phyloP scores from a whole-genome alignment of 2,329 filamentous ascomycete species.

The Hypoxylon sp. region DNA sequence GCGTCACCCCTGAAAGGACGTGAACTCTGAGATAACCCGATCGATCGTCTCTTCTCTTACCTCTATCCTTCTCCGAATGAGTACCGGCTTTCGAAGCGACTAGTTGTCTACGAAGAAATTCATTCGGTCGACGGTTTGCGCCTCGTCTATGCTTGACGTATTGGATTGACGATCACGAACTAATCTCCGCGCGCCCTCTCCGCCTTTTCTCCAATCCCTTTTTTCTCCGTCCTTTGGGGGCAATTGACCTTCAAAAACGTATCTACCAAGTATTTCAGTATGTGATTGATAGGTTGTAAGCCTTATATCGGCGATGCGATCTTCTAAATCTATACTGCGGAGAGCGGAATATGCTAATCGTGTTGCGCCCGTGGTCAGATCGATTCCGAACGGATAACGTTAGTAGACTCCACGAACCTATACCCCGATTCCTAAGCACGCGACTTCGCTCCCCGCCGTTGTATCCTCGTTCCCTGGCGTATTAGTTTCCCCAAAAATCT shows the following conservation, averaged over 20 bases:
- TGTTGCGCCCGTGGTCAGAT: slow-evolving; percentile 25
- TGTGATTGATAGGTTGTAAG: slow-evolving; percentile 21
- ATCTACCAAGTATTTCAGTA: background rate
- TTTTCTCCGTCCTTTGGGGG: slow-evolving; percentile 2
- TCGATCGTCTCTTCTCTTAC: slow-evolving; percentile 2
- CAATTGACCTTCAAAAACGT: slow-evolving; percentile 18
- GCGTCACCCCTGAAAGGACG: slow-evolving; percentile 29
- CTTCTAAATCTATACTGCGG: slow-evolving; percentile 5
- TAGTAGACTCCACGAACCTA: slow-evolving; percentile 24
- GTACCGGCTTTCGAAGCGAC: slow-evolving; percentile 10
- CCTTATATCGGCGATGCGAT: slow-evolving; percentile 17
- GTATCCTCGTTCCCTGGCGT: slow-evolving; percentile 16
- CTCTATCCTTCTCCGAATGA: slow-evolving; percentile 7
- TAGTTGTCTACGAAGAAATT: slow-evolving; percentile 7
- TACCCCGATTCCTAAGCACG: slow-evolving; percentile 25
- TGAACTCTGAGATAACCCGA: slow-evolving; percentile 17
- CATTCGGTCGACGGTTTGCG: slow-evolving; percentile 13
- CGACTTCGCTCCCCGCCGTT: slow-evolving; percentile 32
- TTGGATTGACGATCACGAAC: slow-evolving; percentile 19
- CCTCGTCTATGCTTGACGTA: slow-evolving; percentile 17
- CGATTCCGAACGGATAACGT: slow-evolving; percentile 28
- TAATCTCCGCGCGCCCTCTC: slow-evolving; percentile 11
- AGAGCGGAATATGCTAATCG: slow-evolving; percentile 31
- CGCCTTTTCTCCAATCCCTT: background rate
- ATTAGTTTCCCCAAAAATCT: slow-evolving; percentile 21